phyloP scores from a whole-genome alignment of 169 alveolate genomes.

The Cryptosporidium parvum region DNA sequence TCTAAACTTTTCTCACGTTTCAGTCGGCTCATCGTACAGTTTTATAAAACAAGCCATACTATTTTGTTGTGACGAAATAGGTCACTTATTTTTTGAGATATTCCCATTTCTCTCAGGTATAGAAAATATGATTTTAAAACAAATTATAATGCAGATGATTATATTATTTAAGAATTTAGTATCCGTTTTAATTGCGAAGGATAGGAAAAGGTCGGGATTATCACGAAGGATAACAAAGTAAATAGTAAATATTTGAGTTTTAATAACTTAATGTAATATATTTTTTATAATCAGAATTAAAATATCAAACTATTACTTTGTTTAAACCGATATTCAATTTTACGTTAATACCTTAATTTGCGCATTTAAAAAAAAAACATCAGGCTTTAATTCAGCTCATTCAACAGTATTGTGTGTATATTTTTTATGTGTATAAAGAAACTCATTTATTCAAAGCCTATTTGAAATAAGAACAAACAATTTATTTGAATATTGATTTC shows the following conservation, averaged over 20 bases:
- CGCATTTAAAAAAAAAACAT: too few species aligned
- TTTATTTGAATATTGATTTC: too few species aligned
- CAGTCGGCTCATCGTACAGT: background rate
- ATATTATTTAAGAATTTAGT: background rate
- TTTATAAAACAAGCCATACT: background rate
- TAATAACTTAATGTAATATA: background rate
- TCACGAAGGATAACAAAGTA: background rate
- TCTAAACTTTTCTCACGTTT: background rate
- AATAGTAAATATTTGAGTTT: background rate
- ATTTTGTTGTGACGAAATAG: background rate
- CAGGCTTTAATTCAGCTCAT: too few species aligned
- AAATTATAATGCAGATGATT: background rate
- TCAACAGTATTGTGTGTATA: too few species aligned
- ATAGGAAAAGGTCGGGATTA: background rate
- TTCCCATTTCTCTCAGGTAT: slow-evolving; percentile 1
- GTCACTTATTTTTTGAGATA: background rate
- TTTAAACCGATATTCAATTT: too few species aligned
- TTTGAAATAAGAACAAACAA: too few species aligned
- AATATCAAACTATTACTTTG: background rate
- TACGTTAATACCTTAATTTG: too few species aligned
- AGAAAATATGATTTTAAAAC: background rate
- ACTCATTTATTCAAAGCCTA: too few species aligned
- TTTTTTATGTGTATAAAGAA: too few species aligned
- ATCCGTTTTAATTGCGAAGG: background rate
- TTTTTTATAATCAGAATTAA: background rate